These are phyloP conservation scores for Marsdenia floribunda DNA, from an alignment of 257 asterid species.

Conservation along the genomic window DNA sequence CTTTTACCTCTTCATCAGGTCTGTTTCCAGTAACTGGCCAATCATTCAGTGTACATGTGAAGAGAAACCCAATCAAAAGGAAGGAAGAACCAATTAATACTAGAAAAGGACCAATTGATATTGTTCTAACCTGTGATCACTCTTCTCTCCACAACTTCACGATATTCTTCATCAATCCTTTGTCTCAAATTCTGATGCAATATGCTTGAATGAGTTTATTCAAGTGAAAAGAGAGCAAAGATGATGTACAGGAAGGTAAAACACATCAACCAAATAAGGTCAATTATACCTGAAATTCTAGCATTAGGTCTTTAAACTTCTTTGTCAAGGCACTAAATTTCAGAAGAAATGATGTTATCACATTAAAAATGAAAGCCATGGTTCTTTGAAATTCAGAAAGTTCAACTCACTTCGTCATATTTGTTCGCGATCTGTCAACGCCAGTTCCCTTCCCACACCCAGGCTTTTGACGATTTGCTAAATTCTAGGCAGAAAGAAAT, in stretches of 20 bases:
- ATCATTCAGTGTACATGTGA: constrained; percentile 7
- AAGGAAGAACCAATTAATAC: background rate
- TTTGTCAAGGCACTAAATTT: constrained; percentile 59
- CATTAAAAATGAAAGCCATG: constrained; percentile 5
- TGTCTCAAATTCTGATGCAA: constrained; percentile 56
- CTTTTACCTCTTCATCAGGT: constrained; percentile 81
- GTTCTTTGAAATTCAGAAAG: background rate
- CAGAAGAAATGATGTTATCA: constrained; percentile 4
- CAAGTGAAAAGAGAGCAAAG: background rate
- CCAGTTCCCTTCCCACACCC: constrained; percentile 84
- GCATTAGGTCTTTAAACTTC: constrained; percentile 70
- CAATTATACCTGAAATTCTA: constrained; percentile 65
- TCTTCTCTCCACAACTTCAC: constrained; percentile 89
- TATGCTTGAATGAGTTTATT: constrained; percentile 2
- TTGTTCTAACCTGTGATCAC: constrained; percentile 63
- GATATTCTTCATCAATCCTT: constrained; percentile 75
- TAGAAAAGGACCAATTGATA: background rate
- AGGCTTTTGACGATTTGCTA: constrained; percentile 78
- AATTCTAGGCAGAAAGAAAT: constrained; percentile 38
- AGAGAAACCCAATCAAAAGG: constrained; percentile 12
- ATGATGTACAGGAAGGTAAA: background rate
- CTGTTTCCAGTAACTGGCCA: constrained; percentile 71
- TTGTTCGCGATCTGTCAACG: constrained; percentile 81
- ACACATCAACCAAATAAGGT: background rate
- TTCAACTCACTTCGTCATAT: constrained; percentile 57